Base-by-base conservation (phyloP, 2,329 filamentous ascomycete species). In the Hyphodiscus sp. region DNA sequence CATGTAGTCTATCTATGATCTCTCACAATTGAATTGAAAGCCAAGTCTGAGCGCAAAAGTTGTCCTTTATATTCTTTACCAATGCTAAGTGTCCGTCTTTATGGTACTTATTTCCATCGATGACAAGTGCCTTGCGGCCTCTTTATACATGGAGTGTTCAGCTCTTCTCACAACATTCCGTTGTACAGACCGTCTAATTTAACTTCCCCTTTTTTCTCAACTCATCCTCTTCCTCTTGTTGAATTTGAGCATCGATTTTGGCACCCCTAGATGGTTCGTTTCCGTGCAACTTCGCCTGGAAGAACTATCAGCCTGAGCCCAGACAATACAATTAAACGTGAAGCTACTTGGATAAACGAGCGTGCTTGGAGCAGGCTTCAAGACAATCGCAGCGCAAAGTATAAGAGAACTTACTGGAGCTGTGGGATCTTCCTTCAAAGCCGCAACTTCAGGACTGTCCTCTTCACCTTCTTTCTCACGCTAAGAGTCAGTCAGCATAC, bases 231-330 rank as follows among this genome's bases (percentile, higher is more conserved):
- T 91, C 87, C 63, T 90, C 86, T 4, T 80, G 79, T 65, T 79
- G 74, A 46, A 91, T 61, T 70, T 87, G 68, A 54, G 86, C 80
- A 68, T 91, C 87, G 53, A 89, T 77, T 75, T 86, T 80, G 20
- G 86, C 87, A 18, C 87, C 86, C 65, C 75, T 81, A 19, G 82
- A 86, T 1, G 86, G 87, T 71, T 89, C 77, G 67, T 90, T 90
- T 56, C 86, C 86, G 66, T 91, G 86, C 59, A 76, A 66, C 61
- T 72, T 79, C 52, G 86, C 86, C 81, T 71, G 42, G 38, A n/a
- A n/a, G 42, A 11, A 10, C 11, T 47, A 41, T 56, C 44, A 52
- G 52, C 45, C 16, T 43, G 5, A 38, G 16, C 33, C 5, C 11
- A n/a, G 16, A 13, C 33, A 38, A 38, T 6, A 38, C 16, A 13